These are phyloP conservation scores for Diaporthe helianthi DNA, from an alignment of 2,329 filamentous ascomycete species.

Conservation along the genomic window DNA sequence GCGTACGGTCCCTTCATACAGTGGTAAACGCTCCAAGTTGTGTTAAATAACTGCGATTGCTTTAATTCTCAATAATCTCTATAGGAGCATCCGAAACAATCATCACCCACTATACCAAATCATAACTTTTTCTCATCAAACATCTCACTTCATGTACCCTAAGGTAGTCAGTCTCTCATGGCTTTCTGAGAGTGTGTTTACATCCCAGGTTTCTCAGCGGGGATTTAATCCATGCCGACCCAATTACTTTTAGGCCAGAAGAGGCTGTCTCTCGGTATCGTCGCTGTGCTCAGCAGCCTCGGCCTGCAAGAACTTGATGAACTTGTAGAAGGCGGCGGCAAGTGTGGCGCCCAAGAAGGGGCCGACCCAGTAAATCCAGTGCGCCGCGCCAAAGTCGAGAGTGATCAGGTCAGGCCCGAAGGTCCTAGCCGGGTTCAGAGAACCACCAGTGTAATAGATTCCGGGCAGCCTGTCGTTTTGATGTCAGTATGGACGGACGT, in stretches of 20 bases:
- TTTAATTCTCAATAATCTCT: not conserved
- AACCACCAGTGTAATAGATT: constrained; percentile 53
- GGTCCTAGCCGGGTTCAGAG: constrained; percentile 56
- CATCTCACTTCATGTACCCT: not conserved
- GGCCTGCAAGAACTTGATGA: constrained; percentile 54
- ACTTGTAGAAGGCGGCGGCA: constrained; percentile 48
- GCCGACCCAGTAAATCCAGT: constrained; percentile 61
- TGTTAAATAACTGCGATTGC: not conserved
- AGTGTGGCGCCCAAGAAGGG: constrained; percentile 47
- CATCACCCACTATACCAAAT: not conserved
- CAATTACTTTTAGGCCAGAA: constrained; percentile 8
- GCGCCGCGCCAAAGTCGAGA: constrained; percentile 48
- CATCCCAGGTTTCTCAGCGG: not conserved
- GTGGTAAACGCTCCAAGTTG: no score
- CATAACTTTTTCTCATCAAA: not conserved
- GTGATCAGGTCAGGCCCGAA: constrained; percentile 54
- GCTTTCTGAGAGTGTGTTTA: not conserved
- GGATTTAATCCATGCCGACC: not conserved
- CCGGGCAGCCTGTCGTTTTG: constrained; percentile 34
- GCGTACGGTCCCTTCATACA: no score
- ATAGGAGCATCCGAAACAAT: not conserved
- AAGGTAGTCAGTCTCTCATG: not conserved
- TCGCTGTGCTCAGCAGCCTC: constrained; percentile 26
- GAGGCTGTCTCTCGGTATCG: constrained; percentile 29
- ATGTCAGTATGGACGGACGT: not conserved